Base-by-base conservation (phyloP, 192 early-diverging fungal genomes). In the Backusella westeae region DNA sequence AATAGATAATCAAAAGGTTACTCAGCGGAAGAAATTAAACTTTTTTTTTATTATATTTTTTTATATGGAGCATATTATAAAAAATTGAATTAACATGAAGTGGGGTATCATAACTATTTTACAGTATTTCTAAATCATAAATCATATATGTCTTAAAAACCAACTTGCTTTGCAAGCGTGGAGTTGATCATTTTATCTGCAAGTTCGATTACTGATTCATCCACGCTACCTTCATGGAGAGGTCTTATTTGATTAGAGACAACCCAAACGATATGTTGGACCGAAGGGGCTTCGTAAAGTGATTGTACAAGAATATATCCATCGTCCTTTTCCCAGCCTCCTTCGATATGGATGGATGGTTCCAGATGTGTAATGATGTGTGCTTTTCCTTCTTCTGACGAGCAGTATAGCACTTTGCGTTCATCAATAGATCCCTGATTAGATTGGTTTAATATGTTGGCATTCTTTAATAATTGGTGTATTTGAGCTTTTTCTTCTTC, bases 291-390 rank as follows among this genome's bases (percentile, higher is more conserved):
- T 63, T 29, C 56, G 56, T 63, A 63, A 14, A 63, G 56, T 29
- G 56, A 63, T 63, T 63, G 56, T 63, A 63, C 56, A 63, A 63
- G 56, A 63, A 14, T 63, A 63, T 63, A 10, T 14, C 82, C 82
- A 72, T 83, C 79, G 34, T 80, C 78, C 12, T 59, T n/a, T 36
- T 83, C 82, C 76, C 78, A 80, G n/a, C 73, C 81, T 39, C 87
- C 86, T 75, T 95, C 94, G 36, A 93, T 81, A 80, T 95, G 94
- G 6, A 92, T 75, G 32, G 70, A 44, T 14, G 91, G 86, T 29
- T 90, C 85, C 34, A 95, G 69, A 78, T 91, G 90, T 32, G 89
- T 84, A 29, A 95, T 89, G 4, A 95, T 84, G 76, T 93, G 91
- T 32, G 80, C 72, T 32, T 91, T 89, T 2, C 90, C 92, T 66